phyloP scores from a whole-genome alignment of 2,329 filamentous ascomycete genomes.

The Cercospora sp. region DNA sequence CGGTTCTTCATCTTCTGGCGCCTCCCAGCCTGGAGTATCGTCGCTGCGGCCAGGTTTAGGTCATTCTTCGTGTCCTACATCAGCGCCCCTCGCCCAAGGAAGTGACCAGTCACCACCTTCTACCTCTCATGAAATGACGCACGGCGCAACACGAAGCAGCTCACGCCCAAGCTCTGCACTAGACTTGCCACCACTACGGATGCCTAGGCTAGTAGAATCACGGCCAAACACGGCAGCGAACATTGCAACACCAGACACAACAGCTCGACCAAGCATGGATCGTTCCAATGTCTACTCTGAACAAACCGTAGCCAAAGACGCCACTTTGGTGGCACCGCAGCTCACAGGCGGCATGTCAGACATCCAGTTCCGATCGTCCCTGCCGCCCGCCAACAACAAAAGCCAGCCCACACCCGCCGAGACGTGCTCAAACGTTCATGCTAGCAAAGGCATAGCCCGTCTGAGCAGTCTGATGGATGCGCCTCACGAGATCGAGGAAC shows the following conservation, averaged over 20 bases:
- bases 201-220: constrained; percentile 10
- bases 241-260: not conserved
- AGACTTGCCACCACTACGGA: constrained; percentile 13
- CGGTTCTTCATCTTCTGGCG: not conserved
- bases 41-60: not conserved
- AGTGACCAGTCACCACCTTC: not conserved
- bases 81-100: not conserved
- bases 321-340: not conserved
- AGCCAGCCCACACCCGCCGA: not conserved
- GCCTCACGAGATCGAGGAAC: constrained; percentile 32
- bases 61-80: not conserved
- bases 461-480: constrained; percentile 33
- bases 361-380: not conserved
- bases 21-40: not conserved
- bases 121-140: not conserved
- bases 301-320: not conserved
- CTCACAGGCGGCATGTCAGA: not conserved
- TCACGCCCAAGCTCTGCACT: constrained; percentile 20
- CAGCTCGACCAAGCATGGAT: not conserved
- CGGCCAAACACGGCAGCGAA: not conserved
- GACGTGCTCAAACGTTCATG: not conserved
- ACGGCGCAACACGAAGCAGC: not conserved
- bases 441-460: constrained; percentile 18
- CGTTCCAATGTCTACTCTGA: not conserved
- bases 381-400: not conserved